These are phyloP conservation scores for Desmodesmus armatus DNA, from an alignment of 139 green algal species.

Conservation along the genomic window DNA sequence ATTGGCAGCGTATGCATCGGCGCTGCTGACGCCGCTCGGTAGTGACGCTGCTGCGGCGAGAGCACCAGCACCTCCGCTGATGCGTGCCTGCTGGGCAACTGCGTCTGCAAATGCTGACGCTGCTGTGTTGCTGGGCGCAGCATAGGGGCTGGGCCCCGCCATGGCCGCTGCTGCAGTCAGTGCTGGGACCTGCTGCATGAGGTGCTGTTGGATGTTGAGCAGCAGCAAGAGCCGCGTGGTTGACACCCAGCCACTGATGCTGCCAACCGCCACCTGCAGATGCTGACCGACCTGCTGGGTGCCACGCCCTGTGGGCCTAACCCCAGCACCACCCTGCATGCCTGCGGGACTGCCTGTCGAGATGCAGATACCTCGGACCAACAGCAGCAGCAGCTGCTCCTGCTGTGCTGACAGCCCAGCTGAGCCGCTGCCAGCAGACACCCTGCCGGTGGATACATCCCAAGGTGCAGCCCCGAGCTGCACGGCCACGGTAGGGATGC, in stretches of 20 bases:
- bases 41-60: too few relatives aligned
- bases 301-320: neutral
- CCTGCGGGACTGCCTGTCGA: neutral
- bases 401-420: neutral
- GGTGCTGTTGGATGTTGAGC: slow-evolving; percentile 31
- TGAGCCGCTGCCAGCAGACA: neutral
- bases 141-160: neutral
- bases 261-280: slow-evolving; percentile 6
- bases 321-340: neutral
- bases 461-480: too few relatives aligned
- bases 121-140: neutral
- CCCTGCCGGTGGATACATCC: too few relatives aligned
- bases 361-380: neutral
- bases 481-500: too few relatives aligned
- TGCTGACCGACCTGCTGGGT: neutral
- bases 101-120: slow-evolving; percentile 3
- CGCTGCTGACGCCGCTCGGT: too few relatives aligned
- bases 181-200: slow-evolving; percentile 23
- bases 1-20: too few relatives aligned
- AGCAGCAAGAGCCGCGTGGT: slow-evolving; percentile 28
- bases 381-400: neutral
- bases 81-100: neutral
- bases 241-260: slow-evolving; percentile 36
- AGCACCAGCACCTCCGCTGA: too few relatives aligned
- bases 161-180: slow-evolving; percentile 26